phyloP scores from a whole-genome alignment of 768 basidiomycete species.

The Boletus bicolor region DNA sequence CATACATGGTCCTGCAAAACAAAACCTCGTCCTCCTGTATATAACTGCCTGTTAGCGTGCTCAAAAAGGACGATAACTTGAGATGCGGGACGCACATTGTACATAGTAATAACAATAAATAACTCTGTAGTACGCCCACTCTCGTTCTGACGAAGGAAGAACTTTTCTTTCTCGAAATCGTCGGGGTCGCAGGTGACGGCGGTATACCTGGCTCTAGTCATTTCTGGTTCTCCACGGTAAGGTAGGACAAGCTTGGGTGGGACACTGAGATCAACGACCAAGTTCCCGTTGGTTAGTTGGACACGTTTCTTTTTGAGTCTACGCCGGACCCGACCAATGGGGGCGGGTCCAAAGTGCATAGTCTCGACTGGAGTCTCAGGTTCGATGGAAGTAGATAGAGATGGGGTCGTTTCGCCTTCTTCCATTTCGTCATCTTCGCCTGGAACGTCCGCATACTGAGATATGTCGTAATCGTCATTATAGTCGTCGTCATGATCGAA shows the following conservation, averaged over 20 bases:
- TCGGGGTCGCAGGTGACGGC: constrained; percentile 94
- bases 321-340: constrained; percentile 70
- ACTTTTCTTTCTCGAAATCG: constrained; percentile 80
- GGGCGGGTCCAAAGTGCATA: constrained; percentile 86
- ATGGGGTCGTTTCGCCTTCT: constrained; percentile 25
- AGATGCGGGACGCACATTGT: constrained; percentile 65
- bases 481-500: constrained; percentile 3
- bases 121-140: constrained; percentile 79
- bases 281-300: constrained; percentile 81
- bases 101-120: constrained; percentile 96
- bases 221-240: constrained; percentile 67
- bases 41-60: constrained; percentile 9
- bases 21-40: constrained; percentile 81
- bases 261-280: constrained; percentile 80
- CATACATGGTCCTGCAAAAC: constrained; percentile 90
- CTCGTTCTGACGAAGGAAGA: constrained; percentile 82
- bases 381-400: constrained; percentile 32
- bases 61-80: not conserved
- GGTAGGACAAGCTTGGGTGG: constrained; percentile 83
- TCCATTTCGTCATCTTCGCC: constrained; percentile 19
- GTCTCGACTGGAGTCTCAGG: constrained; percentile 60
- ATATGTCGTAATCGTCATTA: constrained; percentile 30
- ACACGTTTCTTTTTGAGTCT: constrained; percentile 81
- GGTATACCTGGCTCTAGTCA: constrained; percentile 72
- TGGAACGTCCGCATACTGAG: constrained; percentile 28